Evolutionary conservation across 176 grass and related monocot species (phyloP).

Genomic region (Triticum urartu): DNA sequence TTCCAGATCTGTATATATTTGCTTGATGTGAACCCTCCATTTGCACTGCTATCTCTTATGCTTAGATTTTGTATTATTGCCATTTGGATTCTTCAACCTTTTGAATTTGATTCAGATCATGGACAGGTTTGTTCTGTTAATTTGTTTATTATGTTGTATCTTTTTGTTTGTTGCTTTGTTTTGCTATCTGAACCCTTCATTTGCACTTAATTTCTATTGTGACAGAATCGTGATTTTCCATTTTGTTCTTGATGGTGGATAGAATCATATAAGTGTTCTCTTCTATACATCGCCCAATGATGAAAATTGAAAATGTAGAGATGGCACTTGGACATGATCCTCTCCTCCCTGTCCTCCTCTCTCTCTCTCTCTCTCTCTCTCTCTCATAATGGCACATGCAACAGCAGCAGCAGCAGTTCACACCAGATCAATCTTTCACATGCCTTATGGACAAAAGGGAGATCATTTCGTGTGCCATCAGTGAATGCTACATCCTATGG

Average conservation of each 20-base stretch:
- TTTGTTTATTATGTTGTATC: too few species aligned
- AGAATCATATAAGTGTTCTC: neutral
- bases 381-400: neutral
- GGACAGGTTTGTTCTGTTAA: too few species aligned
- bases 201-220: neutral
- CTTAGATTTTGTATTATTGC: too few species aligned
- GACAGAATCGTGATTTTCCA: neutral
- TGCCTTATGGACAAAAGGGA: neutral
- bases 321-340: constrained; percentile 13
- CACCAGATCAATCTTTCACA: neutral
- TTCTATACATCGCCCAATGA: constrained; percentile 23
- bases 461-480: neutral
- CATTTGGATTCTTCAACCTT: too few species aligned
- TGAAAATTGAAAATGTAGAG: constrained; percentile 21
- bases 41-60: too few species aligned
- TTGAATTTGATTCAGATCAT: too few species aligned
- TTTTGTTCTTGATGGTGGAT: neutral
- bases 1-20: too few species aligned
- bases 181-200: neutral
- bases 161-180: too few species aligned
- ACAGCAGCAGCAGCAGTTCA: neutral
- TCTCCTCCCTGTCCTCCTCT: neutral
- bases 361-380: too few species aligned
- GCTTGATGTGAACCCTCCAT: too few species aligned
- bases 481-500: neutral